Base-by-base conservation (phyloP, 2,329 filamentous ascomycete species). In the Fusarium pseudonygamai region DNA sequence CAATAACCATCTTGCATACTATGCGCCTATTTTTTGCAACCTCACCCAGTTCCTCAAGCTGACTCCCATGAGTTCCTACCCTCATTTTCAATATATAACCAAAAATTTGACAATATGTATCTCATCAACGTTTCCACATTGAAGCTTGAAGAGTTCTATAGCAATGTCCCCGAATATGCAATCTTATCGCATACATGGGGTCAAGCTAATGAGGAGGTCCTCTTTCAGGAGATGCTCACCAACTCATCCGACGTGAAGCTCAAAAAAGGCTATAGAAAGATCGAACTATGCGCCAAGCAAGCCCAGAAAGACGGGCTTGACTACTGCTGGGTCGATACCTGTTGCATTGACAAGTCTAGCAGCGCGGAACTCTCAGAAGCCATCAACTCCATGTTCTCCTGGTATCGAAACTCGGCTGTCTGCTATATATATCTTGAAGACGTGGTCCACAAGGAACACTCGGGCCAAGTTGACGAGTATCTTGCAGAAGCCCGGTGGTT, bases 311-410 rank as follows among this genome's bases (percentile, higher is more conserved):
- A 74, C 8, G 59, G 65, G 0, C 37, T 79, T 8, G 37, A 60
- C 14, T 76, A 78, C 39, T 67, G 75, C 9, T 80, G 80, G 80
- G 68, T 79, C 5, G 79, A 80, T 34, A 79, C 79, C 2, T 80
- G 78, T 71, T 80, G 79, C 69, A 78, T 74, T 45, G 64, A 74
- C 39, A 73, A 71, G 43, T 50, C 60, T 1, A 74, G 77, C 60
- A 77, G 73, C 46, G 73, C 77, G 24, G 78, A 80, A 64, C 69
- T 79, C n/a, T 73, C 77, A n/a, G 78, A 79, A 62, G 77, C 77
- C 36, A 76, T 79, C 69, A 79, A 78, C 64, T 79, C 71, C 32
- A 74, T 74, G 71, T 73, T 67, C 15, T n/a, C 73, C 40, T 80
- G 75, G 76, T 81, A 79, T 58, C 66, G 64, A 18, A 53, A 73